A percentile compares a stretch with the other conserved stretches of the same genome.
Evolutionary conservation across 208 protist genomes (phyloP).

Genomic region (Leishmania braziliensis): DNA sequence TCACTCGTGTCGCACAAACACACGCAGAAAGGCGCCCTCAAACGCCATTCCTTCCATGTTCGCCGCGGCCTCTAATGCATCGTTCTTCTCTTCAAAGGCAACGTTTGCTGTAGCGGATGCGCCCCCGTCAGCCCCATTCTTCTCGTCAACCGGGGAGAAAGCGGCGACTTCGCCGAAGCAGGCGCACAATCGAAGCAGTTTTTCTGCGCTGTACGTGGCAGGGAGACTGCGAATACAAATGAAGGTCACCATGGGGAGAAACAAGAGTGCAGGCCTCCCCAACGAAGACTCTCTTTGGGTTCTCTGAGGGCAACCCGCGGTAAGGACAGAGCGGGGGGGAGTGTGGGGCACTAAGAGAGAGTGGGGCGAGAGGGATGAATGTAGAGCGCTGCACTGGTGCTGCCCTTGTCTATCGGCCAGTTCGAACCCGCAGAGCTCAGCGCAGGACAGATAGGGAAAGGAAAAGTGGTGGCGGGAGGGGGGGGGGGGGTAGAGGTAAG

Average conservation of each 20-base stretch:
- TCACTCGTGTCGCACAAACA: conserved; percentile 36
- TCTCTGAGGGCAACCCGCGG: not conserved
- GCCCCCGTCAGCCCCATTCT: not conserved
- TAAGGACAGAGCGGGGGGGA: not conserved
- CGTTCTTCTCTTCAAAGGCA: conserved; percentile 56
- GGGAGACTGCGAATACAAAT: conserved; percentile 60
- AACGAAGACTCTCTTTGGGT: not conserved
- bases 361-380: not conserved
- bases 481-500: not conserved
- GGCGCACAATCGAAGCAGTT: conserved; percentile 63
- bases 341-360: not conserved
- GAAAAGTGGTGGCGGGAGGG: not conserved
- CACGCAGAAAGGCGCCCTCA: conserved; percentile 49
- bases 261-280: conserved; percentile 1
- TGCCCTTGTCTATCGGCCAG: not conserved
- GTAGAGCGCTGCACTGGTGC: not conserved
- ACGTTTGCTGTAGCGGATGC: conserved; percentile 32
- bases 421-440: not conserved
- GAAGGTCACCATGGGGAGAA: conserved; percentile 38
- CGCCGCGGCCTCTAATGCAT: conserved; percentile 52
- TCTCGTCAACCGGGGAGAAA: conserved; percentile 27
- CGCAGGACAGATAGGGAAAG: not conserved
- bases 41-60: conserved; percentile 87
- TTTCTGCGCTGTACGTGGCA: conserved; percentile 40
- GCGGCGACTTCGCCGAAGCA: conserved; percentile 72